These are phyloP conservation scores for Myxozyma sirexii DNA, from an alignment of 805 yeast genomes.

Conservation along the genomic window DNA sequence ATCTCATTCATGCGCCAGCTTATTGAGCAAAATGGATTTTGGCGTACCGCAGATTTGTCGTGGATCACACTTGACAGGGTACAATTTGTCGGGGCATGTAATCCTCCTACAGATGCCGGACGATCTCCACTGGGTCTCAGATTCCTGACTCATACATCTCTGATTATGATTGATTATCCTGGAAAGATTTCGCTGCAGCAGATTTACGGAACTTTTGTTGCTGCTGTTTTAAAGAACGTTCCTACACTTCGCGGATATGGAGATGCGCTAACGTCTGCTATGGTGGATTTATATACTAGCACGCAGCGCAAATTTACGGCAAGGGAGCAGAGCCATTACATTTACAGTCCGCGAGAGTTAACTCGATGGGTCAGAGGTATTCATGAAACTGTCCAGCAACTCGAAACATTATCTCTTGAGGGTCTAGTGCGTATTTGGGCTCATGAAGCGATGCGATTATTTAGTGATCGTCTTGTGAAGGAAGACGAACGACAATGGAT, in stretches of 20 bases:
- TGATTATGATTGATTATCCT: conserved; percentile 81
- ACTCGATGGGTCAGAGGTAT: conserved; percentile 88
- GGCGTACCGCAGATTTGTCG: conserved; percentile 58
- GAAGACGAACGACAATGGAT: conserved; percentile 56
- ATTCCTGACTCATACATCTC: conserved; percentile 65
- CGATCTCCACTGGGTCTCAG: conserved; percentile 60
- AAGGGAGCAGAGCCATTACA: conserved; percentile 57
- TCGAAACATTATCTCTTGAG: conserved; percentile 45
- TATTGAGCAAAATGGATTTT: conserved; percentile 74
- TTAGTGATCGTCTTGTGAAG: conserved; percentile 67
- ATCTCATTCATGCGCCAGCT: conserved; percentile 74
- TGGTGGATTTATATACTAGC: conserved; percentile 61
- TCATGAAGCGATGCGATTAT: conserved; percentile 78
- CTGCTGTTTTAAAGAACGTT: conserved; percentile 58
- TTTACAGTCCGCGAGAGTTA: conserved; percentile 86
- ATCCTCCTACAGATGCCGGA: conserved; percentile 83
- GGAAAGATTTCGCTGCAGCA: conserved; percentile 59
- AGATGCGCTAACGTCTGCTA: conserved; percentile 58
- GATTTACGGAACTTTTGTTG: conserved; percentile 64
- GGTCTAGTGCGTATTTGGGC: conserved; percentile 68
- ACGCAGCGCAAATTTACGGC: conserved; percentile 50
- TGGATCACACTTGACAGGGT: conserved; percentile 71
- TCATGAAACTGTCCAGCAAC: conserved; percentile 51
- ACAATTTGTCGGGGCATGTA: conserved; percentile 94
- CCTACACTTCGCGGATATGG: conserved; percentile 64